Evolutionary conservation across 148 eudicot genomes (phyloP), one percentile per base, ranked within the genome.

Genomic region (Euryodendron excelsum): DNA sequence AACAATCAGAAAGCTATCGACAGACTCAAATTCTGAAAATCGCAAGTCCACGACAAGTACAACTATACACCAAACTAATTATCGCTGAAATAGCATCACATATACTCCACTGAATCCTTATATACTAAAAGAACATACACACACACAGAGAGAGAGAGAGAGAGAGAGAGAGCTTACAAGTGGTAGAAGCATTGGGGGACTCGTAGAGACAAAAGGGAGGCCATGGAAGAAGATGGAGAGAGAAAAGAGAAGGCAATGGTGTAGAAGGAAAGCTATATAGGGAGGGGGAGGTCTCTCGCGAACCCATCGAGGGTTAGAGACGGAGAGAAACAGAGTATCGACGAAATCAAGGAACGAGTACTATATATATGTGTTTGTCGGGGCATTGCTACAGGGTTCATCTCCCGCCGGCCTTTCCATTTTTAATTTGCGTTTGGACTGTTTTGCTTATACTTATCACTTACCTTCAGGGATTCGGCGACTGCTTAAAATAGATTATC

Each of bases 241-340:
- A 2, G 39, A 31, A 77, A 77, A 65, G 76, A 47, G 72, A 77
- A 36, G 78, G 66, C 13, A 59, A 73, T 23, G 55, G 77, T 12
- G 34, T 25, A 7, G 62, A 27, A n/a, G 28, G 3, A 76, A 20
- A 47, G 23, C 30, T 71, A 76, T 71, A 62, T 78, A 73, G 65
- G 33, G 45, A 45, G 28, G 27, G 65, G 33, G 45, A 45, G 28
- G 27, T 44, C 0, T 65, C 44, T 58, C 30, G 75, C 79, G 81
- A 84, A 77, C 71, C 67, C 78, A 84, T 41, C 80, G 77, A 82
- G 78, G 73, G 60, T 76, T 34, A 76, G 75, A 83, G 80, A 70
- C 39, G 27, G 56, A 69, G 39, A 45, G 66, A 65, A 7, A 74
- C 30, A 74, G 23, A 59, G 45, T 5, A n/a, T 30, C 27, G 58